phyloP scores from a whole-genome alignment of 345 rosid species.

The Melaleuca alternifolia region DNA sequence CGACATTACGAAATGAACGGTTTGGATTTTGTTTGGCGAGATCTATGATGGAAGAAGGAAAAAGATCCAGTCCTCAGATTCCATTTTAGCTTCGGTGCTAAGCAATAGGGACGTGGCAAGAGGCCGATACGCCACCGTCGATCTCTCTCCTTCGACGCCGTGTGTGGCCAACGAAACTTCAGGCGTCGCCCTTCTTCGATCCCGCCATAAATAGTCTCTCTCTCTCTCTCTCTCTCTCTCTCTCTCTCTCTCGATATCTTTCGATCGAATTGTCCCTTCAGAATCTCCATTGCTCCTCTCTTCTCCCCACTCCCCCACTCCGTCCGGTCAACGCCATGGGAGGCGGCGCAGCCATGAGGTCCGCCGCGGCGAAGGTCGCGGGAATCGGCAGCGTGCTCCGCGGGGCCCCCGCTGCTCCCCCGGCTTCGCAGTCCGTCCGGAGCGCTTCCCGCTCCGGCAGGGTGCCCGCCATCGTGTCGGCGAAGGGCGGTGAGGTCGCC shows the following conservation, averaged over 20 bases:
- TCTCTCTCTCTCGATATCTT: too few species aligned
- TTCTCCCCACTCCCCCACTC: background rate
- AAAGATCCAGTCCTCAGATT: too few species aligned
- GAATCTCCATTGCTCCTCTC: background rate
- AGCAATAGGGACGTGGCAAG: background rate
- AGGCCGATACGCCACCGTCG: background rate
- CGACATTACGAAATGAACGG: too few species aligned
- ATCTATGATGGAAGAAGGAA: too few species aligned
- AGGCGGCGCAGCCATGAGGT: constrained; percentile 38
- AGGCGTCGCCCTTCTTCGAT: background rate
- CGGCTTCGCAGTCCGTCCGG: constrained; percentile 30
- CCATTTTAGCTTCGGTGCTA: background rate
- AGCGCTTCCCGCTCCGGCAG: constrained; percentile 12
- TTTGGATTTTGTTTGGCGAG: too few species aligned
- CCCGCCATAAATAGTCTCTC: background rate
- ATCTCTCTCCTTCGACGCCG: background rate
- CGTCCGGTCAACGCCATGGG: constrained; percentile 25
- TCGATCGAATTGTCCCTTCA: background rate
- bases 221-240: background rate
- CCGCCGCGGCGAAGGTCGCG: constrained; percentile 39
- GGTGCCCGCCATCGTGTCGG: background rate
- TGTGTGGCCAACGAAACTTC: background rate
- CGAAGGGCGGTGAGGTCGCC: constrained; percentile 11
- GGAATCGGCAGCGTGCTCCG: constrained; percentile 35
- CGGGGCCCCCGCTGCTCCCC: constrained; percentile 16